Percentiles rank a stretch among this genome's conserved stretches.
Evolutionary conservation across 148 eudicot species (phyloP).

Genomic region (Vaccinium darrowii): DNA sequence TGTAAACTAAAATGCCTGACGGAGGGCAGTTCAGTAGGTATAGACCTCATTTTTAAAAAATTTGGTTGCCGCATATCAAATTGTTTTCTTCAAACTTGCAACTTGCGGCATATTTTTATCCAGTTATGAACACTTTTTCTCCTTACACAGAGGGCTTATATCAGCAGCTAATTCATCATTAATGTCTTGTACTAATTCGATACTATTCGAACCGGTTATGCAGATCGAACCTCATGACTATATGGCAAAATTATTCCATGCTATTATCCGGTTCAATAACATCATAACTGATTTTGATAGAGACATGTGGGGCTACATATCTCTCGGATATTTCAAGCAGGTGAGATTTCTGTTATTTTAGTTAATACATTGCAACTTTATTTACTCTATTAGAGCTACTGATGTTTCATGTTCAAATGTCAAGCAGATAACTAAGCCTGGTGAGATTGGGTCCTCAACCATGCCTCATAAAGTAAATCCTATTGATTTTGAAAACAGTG

Average conservation of each 20-base stretch:
- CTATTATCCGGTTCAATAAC: slow-evolving; percentile 73
- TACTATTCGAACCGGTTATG: slow-evolving; percentile 15
- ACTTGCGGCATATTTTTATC: not conserved
- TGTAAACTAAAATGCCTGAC: not conserved
- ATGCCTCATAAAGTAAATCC: slow-evolving; percentile 99
- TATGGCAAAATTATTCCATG: slow-evolving; percentile 86
- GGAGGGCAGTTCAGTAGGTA: not conserved
- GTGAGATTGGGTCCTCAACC: slow-evolving; percentile 96
- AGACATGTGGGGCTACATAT: slow-evolving; percentile 91
- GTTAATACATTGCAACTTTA: not conserved
- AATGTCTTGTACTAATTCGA: not conserved
- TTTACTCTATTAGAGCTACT: slow-evolving; percentile 8
- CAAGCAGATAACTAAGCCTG: slow-evolving; percentile 76
- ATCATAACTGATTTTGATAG: slow-evolving; percentile 79
- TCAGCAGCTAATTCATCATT: not conserved
- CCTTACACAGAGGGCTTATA: not conserved
- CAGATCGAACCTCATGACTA: slow-evolving; percentile 98
- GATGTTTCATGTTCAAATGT: slow-evolving; percentile 4
- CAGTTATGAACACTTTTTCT: not conserved
- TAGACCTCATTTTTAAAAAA: not conserved
- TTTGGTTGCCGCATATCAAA: not conserved
- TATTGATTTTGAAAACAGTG: slow-evolving; percentile 96
- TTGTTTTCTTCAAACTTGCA: not conserved
- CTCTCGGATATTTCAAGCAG: slow-evolving; percentile 88
- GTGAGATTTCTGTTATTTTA: slow-evolving; percentile 31